These are phyloP conservation scores for Epichloe bromicola DNA, from an alignment of 2,329 filamentous ascomycete genomes.

Conservation along the genomic window DNA sequence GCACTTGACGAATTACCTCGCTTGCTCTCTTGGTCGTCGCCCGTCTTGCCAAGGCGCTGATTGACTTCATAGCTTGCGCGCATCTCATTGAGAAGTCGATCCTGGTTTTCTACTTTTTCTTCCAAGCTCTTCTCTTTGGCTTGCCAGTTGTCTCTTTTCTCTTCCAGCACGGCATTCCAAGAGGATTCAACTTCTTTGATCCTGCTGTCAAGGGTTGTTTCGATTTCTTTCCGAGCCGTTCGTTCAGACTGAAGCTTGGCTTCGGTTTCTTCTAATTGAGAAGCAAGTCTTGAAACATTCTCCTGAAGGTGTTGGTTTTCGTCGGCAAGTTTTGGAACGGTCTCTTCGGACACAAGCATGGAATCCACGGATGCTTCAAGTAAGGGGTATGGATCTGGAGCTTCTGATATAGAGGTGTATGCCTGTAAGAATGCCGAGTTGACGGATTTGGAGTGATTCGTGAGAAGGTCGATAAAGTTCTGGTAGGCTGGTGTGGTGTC, in stretches of 20 bases:
- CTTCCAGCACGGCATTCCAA: constrained; percentile 79
- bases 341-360: constrained; percentile 83
- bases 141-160: constrained; percentile 94
- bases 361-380: constrained; percentile 95
- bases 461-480: constrained; percentile 89
- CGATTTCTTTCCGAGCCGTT: constrained; percentile 56
- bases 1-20: constrained; percentile 64
- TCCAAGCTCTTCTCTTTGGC: constrained; percentile 83
- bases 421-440: constrained; percentile 87
- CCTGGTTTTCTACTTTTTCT: constrained; percentile 90
- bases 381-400: constrained; percentile 88
- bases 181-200: constrained; percentile 84
- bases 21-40: constrained; percentile 44
- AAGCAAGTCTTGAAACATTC: constrained; percentile 60
- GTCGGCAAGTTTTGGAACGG: constrained; percentile 72
- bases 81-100: constrained; percentile 80
- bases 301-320: constrained; percentile 84
- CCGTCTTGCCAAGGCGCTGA: constrained; percentile 68
- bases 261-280: constrained; percentile 75
- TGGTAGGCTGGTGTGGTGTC: constrained; percentile 62
- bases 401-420: constrained; percentile 88
- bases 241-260: constrained; percentile 68
- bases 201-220: constrained; percentile 62
- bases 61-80: constrained; percentile 97
- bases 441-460: constrained; percentile 88